Percentiles rank a stretch among this genome's conserved stretches.
Conservation (phyloP, 2,329 filamentous ascomycete genomes). For the Colletotrichum viniferum region DNA sequence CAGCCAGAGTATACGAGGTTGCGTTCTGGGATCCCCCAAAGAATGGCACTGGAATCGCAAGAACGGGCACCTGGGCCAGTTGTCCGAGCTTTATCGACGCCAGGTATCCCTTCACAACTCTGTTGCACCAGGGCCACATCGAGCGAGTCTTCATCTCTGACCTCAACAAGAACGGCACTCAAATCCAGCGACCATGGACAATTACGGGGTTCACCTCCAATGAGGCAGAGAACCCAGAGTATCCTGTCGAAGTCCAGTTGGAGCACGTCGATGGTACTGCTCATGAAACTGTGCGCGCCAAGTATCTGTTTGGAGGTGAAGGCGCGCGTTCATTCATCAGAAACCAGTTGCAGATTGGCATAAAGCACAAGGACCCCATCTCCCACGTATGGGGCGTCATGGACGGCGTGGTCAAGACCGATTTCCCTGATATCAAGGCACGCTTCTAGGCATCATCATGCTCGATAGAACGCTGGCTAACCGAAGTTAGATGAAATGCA, state of each 20-base stretch:
- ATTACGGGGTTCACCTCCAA: conserved; percentile 66
- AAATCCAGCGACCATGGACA: conserved; percentile 69
- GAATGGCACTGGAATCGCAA: conserved; percentile 61
- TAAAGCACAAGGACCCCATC: conserved; percentile 74
- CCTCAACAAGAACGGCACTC: conserved; percentile 63
- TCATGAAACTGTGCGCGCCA: conserved; percentile 69
- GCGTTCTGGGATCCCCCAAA: conserved; percentile 73
- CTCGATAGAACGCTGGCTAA: neutral
- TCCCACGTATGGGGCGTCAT: conserved; percentile 79
- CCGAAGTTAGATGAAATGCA: conserved; percentile 67
- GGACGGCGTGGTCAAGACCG: conserved; percentile 73
- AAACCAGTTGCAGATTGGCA: conserved; percentile 68
- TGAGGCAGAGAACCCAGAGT: conserved; percentile 60
- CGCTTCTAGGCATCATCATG: conserved; percentile 17
- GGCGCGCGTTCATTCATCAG: conserved; percentile 72
- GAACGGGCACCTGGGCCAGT: conserved; percentile 80
- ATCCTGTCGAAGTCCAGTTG: conserved; percentile 81
- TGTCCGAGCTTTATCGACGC: conserved; percentile 84
- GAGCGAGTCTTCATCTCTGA: conserved; percentile 73
- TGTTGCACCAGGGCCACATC: conserved; percentile 74
- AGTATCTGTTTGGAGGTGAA: conserved; percentile 75
- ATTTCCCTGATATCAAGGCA: conserved; percentile 80
- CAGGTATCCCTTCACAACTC: conserved; percentile 72
- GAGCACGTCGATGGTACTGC: conserved; percentile 76
- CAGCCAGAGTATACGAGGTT: conserved; percentile 82